Percentiles rank a stretch among this genome's conserved stretches.
These are phyloP conservation scores for Candida tetrigidarum DNA, from an alignment of 1,139 yeast genomes.

Conservation along the genomic window DNA sequence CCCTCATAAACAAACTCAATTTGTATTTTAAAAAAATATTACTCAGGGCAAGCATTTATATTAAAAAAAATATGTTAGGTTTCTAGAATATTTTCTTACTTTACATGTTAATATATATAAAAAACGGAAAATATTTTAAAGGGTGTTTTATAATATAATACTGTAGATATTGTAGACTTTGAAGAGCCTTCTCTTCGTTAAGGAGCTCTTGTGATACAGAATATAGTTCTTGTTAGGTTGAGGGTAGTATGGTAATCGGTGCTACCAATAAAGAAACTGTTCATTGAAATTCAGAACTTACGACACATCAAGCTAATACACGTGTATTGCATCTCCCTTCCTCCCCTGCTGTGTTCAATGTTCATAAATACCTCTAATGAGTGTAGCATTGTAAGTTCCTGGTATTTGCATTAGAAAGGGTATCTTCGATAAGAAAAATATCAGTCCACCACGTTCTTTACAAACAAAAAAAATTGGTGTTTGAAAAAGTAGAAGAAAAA, in stretches of 20 bases:
- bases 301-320: too few species aligned
- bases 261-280: background rate
- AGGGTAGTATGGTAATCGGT: background rate
- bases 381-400: too few species aligned
- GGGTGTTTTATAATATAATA: background rate
- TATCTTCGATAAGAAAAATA: too few species aligned
- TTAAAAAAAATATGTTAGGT: slow-evolving; percentile 12
- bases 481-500: too few species aligned
- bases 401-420: too few species aligned
- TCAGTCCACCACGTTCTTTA: too few species aligned
- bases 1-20: background rate
- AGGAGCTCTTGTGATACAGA: too few species aligned
- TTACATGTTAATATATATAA: slow-evolving; percentile 14
- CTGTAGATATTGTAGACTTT: background rate
- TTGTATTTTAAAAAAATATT: slow-evolving; percentile 12
- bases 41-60: slow-evolving; percentile 6
- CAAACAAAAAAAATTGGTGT: too few species aligned
- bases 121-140: slow-evolving; percentile 12
- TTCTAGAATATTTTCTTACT: slow-evolving; percentile 15
- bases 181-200: background rate
- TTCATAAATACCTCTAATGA: too few species aligned
- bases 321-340: too few species aligned
- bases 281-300: background rate
- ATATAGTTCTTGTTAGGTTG: background rate
- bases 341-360: too few species aligned